Evolutionary conservation across 345 rosid species (phyloP).

Genomic region (Rhodamnia argentea): DNA sequence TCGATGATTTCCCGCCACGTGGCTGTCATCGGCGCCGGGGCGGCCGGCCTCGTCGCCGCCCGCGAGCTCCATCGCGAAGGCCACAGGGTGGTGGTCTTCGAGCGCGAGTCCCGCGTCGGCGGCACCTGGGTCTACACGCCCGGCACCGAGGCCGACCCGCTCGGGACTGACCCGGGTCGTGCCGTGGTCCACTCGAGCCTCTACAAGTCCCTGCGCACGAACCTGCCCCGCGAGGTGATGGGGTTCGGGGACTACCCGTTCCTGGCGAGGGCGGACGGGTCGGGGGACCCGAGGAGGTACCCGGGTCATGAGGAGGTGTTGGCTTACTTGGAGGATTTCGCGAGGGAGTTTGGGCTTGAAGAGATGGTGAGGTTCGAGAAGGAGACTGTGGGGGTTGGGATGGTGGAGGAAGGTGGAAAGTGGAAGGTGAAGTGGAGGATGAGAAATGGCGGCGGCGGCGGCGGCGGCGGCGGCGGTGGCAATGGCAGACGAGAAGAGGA

Average conservation of each 20-base stretch:
- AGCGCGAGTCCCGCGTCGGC: slow-evolving; percentile 51
- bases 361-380: slow-evolving; percentile 57
- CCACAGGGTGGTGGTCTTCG: slow-evolving; percentile 67
- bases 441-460: background rate
- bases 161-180: slow-evolving; percentile 53
- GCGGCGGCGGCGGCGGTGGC: background rate
- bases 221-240: slow-evolving; percentile 82
- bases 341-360: slow-evolving; percentile 42
- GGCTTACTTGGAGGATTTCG: slow-evolving; percentile 49
- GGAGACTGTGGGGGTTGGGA: slow-evolving; percentile 35
- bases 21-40: slow-evolving; percentile 84
- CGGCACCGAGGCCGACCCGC: slow-evolving; percentile 50
- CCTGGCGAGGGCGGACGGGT: slow-evolving; percentile 9
- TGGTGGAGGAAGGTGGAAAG: slow-evolving; percentile 12
- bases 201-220: slow-evolving; percentile 76
- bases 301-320: slow-evolving; percentile 74
- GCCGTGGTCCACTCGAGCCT: slow-evolving; percentile 53
- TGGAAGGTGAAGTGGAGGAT: slow-evolving; percentile 51
- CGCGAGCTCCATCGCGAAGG: slow-evolving; percentile 76
- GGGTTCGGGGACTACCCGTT: slow-evolving; percentile 75
- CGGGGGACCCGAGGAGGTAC: slow-evolving; percentile 55
- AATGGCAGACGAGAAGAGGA: slow-evolving; percentile 26
- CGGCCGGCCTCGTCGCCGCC: slow-evolving; percentile 69
- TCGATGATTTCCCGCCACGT: slow-evolving; percentile 30
- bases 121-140: slow-evolving; percentile 74